Evolutionary conservation across 2,329 filamentous ascomycete species (phyloP), one percentile per base, ranked within the genome.

Genomic region (Epichloe festucae): DNA sequence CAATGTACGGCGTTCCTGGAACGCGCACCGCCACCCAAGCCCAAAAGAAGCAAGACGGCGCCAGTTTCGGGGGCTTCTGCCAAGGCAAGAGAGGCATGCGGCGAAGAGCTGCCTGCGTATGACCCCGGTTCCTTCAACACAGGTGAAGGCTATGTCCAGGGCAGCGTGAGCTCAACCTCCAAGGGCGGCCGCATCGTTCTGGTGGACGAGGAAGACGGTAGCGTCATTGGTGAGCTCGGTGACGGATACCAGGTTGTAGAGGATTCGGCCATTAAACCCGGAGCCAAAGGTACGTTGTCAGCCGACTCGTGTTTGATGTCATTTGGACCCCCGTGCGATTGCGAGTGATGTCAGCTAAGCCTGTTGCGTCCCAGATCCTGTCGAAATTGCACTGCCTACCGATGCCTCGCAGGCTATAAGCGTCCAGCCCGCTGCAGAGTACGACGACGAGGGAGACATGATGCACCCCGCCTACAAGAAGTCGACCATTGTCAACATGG

Each of bases 1-100:
- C 89, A 97, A 70, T 97, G 91, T 68, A 97, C 91, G 2, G 88
- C 91, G 2, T 97, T 98, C 66, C 78, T 95, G 4, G 91, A 97
- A 67, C 82, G 89, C 44, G 84, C 87, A 10, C 75, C 83, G 41
- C 81, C 87, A 6, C 82, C 79, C 10, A 71, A 67, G 56, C 55
- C 63, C 31, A 59, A 59, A 54, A 59, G 50, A 45, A 59, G 64
- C 55, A 63, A 69, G 59, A 65, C 64, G 5, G 17, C 41, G 11
- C 43, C 51, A 15, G 47, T 8, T 14, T 36, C 42, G 27, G 34
- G 19, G n/a, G 58, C 63, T 34, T 63, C 57, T 15, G 66, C 68
- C 27, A 74, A 74, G 60, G 67, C 71, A 4, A 69, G 66, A 21
- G 63, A 66, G 52, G 67, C 68, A 2, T 60, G 64, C 2, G 66